Base-by-base conservation (phyloP, 2,329 filamentous ascomycete species). In the Aspergillus luchuensis region DNA sequence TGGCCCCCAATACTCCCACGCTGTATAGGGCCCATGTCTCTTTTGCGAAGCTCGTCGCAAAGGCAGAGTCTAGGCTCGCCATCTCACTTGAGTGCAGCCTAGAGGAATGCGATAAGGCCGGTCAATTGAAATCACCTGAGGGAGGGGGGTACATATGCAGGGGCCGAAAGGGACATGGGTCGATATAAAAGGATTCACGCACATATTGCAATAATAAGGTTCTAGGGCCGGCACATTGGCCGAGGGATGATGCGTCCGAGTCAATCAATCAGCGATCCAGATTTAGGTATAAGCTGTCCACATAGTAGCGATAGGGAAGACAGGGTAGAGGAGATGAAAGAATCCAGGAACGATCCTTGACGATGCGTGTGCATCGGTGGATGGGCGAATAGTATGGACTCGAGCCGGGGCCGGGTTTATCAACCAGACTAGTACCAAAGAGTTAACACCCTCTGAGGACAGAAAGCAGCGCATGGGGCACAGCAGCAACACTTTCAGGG, bases 1-100 rank as follows among this genome's bases (percentile, higher is more conserved):
- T 60, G 23, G 73, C 73, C 52, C 74, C 70, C 8, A 77, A 59
- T 25, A 79, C 71, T 10, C 77, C 77, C 4, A 79, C 71, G 10
- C 64, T 68, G 57, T 79, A 80, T 15, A 80, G 65, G 36, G 72
- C 67, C 78, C 77, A 79, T 74, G 77, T 78, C 65, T 78, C 75
- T 41, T 65, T 69, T 30, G 67, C 65, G 60, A 77, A 78, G 6
- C 59, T 52, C 21, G 57, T 56, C 51, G 62, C 69, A 61, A 72
- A 77, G 17, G 65, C 69, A 36, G 66, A 61, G 48, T 68, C 68
- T 33, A 73, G 54, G 45, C 67, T 68, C 51, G 72, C 67, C 73
- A 76, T 74, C 25, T 50, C 69, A 54, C 59, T 57, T 53, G 60
- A 15, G 53, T 64, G 59, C 59, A 66, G 66, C 67, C 69, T 69